Percentiles rank a stretch among this genome's conserved stretches.
These are phyloP conservation scores for Pythium sukuiense DNA, from an alignment of 352 stramenopile genomes.

Conservation along the genomic window DNA sequence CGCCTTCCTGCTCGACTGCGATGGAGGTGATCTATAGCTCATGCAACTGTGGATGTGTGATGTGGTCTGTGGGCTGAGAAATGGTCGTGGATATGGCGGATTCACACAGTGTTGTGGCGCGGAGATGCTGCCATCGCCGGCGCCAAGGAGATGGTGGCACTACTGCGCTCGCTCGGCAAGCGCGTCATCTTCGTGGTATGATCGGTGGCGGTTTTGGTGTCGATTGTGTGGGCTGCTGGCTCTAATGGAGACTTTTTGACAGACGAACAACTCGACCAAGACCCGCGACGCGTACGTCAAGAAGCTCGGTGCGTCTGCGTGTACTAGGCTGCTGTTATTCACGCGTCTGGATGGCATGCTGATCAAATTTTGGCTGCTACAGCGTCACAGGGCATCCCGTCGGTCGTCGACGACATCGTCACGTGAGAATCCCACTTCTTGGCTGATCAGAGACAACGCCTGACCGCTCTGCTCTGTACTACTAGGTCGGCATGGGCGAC, in stretches of 20 bases:
- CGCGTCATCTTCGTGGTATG: slow-evolving; percentile 81
- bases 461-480: no score
- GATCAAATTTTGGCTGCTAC: not conserved
- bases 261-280: slow-evolving; percentile 89
- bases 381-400: slow-evolving; percentile 77
- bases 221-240: not conserved
- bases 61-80: not conserved
- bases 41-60: not conserved
- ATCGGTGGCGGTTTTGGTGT: not conserved
- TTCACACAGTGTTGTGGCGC: slow-evolving; percentile 26
- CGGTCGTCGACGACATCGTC: slow-evolving; percentile 72
- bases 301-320: slow-evolving; percentile 62
- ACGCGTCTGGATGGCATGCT: not conserved
- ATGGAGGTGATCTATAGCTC: slow-evolving; percentile 50
- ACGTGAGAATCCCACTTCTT: slow-evolving; percentile 36
- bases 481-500: slow-evolving; percentile 79
- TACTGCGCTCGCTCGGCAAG: slow-evolving; percentile 77
- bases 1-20: slow-evolving; percentile 82
- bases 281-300: slow-evolving; percentile 79
- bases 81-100: not conserved
- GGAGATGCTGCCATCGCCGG: slow-evolving; percentile 63
- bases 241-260: not conserved
- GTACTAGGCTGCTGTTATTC: not conserved
- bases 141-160: slow-evolving; percentile 58
- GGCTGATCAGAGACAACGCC: no score